Evolutionary conservation across 306 rosid genomes (phyloP), one percentile per base, ranked within the genome.

Genomic region (Vigna trinervia): DNA sequence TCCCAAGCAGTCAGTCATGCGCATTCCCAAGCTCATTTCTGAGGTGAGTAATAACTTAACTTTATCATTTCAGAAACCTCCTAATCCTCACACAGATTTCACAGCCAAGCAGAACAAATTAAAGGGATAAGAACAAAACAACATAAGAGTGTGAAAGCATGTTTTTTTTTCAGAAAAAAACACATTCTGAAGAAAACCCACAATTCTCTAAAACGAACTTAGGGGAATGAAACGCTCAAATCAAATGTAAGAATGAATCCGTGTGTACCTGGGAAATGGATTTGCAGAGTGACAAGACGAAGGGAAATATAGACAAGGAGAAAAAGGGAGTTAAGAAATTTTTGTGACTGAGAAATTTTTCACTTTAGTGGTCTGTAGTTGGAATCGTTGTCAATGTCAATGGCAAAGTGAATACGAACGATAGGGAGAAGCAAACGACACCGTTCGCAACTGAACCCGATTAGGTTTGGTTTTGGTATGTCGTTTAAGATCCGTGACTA

Each of bases 341-440:
- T 69, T 22, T 83, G 84, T 74, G 86, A 74, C 81, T 5, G 78
- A 32, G 41, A 83, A 83, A 22, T 1, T 54, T 67, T 74, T 52
- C 84, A 74, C 65, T 83, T 63, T 56, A 73, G 72, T 74, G 74
- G 69, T 41, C 52, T 81, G 80, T 78, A 58, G 80, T 72, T 43
- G 78, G 60, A 79, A 73, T 74, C 83, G 62, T 72, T 82, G 74
- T 75, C 78, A 30, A 56, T 61, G 80, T 77, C 79, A 71, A 65
- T 36, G 54, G 51, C 61, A 15, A 46, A 38, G 57, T 70, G 77
- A 53, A 73, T 53, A 12, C 7, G 14, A 1, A 39, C 26, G 13
- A 54, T 6, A 0, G 14, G 14, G 38, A 3, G 10, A 2, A 26
- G 8, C 2, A 73, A 60, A 83, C 86, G 86, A 74, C 78, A 70